Percentiles rank a stretch among this genome's conserved stretches.
These are phyloP conservation scores for Echites panduratus DNA, from an alignment of 257 asterid genomes.

Conservation along the genomic window DNA sequence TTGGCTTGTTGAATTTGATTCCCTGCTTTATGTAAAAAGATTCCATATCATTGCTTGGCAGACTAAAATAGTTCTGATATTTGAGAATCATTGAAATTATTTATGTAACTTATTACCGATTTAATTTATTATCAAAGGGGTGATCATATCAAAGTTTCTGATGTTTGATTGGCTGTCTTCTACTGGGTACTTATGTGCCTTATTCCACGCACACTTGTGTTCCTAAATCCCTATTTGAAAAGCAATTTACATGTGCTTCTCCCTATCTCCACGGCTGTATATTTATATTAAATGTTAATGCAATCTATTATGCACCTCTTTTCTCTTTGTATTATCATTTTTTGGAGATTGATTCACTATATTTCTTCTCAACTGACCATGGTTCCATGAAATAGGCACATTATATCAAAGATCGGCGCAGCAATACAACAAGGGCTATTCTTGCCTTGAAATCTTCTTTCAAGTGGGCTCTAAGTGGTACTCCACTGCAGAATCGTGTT, in stretches of 20 bases:
- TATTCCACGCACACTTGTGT: background rate
- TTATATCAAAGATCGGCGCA: slow-evolving; percentile 76
- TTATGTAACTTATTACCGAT: too few relatives aligned
- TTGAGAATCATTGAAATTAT: background rate
- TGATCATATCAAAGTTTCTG: background rate
- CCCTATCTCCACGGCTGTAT: background rate
- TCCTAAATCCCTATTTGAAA: background rate
- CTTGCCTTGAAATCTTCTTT: slow-evolving; percentile 69
- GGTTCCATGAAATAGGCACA: slow-evolving; percentile 58
- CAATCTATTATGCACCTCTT: background rate
- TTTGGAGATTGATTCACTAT: background rate
- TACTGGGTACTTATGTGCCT: background rate
- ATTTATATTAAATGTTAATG: background rate
- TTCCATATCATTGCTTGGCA: background rate
- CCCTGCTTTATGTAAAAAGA: background rate
- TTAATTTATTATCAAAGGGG: background rate
- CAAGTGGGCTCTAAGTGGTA: slow-evolving; percentile 97
- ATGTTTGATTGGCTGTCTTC: background rate
- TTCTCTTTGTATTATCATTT: background rate
- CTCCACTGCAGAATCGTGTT: slow-evolving; percentile 97
- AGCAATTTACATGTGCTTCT: background rate
- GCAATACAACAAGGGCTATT: slow-evolving; percentile 82
- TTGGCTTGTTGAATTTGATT: background rate
- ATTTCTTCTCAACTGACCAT: background rate
- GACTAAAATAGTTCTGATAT: background rate